Base-by-base conservation (phyloP, 2,329 filamentous ascomycete species). In the Coniochaeta prunicola region DNA sequence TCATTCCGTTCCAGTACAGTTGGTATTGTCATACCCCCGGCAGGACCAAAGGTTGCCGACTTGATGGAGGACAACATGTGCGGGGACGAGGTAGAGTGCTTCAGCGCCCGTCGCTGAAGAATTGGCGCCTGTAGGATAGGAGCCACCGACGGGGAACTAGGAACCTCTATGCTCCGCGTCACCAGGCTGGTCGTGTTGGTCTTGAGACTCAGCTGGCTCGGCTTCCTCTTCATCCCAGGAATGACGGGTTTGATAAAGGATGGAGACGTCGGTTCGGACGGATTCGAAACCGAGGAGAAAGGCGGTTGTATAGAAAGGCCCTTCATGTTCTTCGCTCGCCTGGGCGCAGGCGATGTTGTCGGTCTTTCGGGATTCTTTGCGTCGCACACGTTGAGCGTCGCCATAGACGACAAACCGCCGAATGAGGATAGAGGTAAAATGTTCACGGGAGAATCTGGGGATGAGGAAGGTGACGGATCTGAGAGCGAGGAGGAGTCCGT, bases 401-500 rank as follows among this genome's bases (percentile, higher is more conserved):
- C 76, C 77, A 79, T 77, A 57, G 74, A 72, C 3, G 74, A 68
- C 58, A 79, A 67, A 55, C 73, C 71, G 59, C 76, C 77, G 63
- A 87, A 86, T 3, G 78, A 85, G 55, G 84, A 85, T 50, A 91
- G 79, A 3, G 90, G 86, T 58, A 88, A 82, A 58, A 92, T 79
- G 59, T 89, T 88, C 58, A 89, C 78, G 1, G 92, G 91, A 2
- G 94, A 97, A 73, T 97, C 92, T 9, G 93, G 93, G 1, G 93
- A 97, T 24, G 92, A 91, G 57, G 89, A 93, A 3, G 94, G 92
- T 5, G 93, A 97, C 8, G 91, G 88, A 67, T 97, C 93, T 31
- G 92, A 92, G 55, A 94, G 81, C 31, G 91, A 90, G 9, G 91
- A 93, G 5, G 92, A 96, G 74, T 96, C 93, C 63, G 93, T 91